Percentiles rank a stretch among this genome's conserved stretches.
phyloP scores from a whole-genome alignment of 1,284 basidiomycete genomes.

The Trichosporon coremiiforme region DNA sequence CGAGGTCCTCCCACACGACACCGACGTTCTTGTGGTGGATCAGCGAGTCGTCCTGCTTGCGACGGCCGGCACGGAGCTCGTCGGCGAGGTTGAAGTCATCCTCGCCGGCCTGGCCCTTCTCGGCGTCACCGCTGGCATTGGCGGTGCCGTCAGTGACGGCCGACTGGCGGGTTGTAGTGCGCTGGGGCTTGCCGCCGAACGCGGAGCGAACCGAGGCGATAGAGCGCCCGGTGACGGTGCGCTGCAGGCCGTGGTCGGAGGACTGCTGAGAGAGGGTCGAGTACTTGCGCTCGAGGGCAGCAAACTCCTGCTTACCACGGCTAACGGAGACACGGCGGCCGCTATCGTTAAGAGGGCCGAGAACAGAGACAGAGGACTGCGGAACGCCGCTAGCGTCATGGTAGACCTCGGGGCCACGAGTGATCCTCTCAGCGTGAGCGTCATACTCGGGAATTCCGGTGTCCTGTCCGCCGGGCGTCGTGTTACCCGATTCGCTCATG shows the following conservation, averaged over 20 bases:
- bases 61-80: constrained; percentile 70
- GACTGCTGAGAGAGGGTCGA: constrained; percentile 49
- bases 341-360: constrained; percentile 43
- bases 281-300: constrained; percentile 49
- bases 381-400: constrained; percentile 19
- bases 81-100: constrained; percentile 62
- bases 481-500: neutral
- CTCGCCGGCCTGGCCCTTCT: constrained; percentile 40
- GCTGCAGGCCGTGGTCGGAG: constrained; percentile 33
- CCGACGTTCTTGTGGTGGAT: constrained; percentile 82
- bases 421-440: constrained; percentile 6
- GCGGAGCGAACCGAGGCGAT: constrained; percentile 29
- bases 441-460: neutral
- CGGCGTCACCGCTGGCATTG: constrained; percentile 35
- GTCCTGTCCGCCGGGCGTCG: neutral
- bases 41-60: constrained; percentile 68
- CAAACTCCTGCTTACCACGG: constrained; percentile 49
- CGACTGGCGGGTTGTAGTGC: constrained; percentile 27
- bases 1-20: constrained; percentile 57
- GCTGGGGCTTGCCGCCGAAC: constrained; percentile 30
- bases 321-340: constrained; percentile 41
- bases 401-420: constrained; percentile 1
- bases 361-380: constrained; percentile 32
- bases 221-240: constrained; percentile 36
- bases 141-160: constrained; percentile 5